A percentile compares a stretch with the other conserved stretches of the same genome.
Evolutionary conservation across 2,329 filamentous ascomycete species (phyloP).

Genomic region (Botrytis byssoidea): DNA sequence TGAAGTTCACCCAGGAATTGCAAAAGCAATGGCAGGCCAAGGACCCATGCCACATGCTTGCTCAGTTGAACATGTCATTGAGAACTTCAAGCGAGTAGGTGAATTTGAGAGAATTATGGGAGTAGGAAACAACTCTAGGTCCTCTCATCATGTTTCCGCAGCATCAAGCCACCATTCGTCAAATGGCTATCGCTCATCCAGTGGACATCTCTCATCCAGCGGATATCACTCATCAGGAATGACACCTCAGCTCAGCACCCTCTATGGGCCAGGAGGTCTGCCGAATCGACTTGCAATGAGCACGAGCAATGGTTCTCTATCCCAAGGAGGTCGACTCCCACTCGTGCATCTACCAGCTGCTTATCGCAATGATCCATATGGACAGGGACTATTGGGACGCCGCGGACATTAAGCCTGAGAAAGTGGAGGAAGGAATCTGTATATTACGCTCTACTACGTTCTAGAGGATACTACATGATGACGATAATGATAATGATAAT

Average conservation of each 20-base stretch:
- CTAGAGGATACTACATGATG: background rate
- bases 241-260: background rate
- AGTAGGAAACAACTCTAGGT: background rate
- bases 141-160: background rate
- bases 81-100: background rate
- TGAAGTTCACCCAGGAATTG: conserved; percentile 9
- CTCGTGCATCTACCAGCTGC: background rate
- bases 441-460: background rate
- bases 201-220: background rate
- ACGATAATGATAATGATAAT: background rate
- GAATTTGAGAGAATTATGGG: background rate
- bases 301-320: background rate
- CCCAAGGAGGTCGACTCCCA: background rate
- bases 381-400: background rate
- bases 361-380: background rate
- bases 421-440: background rate
- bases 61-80: background rate
- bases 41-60: background rate
- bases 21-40: background rate
- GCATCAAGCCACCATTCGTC: background rate
- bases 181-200: background rate
- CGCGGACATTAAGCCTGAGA: background rate
- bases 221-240: background rate
- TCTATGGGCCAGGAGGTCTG: background rate
- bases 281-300: background rate